Percentiles rank a stretch among this genome's conserved stretches.
phyloP scores from a whole-genome alignment of 2,329 filamentous ascomycete genomes.

The Clonostachys rosea region DNA sequence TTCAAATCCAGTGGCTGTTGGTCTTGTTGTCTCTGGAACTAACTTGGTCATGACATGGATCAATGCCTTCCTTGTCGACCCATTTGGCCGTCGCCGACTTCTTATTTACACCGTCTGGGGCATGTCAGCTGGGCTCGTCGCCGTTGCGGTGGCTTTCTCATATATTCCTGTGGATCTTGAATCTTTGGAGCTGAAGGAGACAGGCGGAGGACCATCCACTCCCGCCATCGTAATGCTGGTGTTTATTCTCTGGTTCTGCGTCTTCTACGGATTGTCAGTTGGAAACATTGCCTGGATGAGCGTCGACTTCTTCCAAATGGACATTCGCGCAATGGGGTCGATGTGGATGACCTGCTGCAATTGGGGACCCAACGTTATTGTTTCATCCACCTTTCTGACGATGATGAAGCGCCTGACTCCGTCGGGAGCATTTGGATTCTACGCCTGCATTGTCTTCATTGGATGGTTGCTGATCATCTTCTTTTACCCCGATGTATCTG shows the following conservation, averaged over 20 bases:
- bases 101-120: slow-evolving; percentile 34
- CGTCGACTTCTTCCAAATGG: slow-evolving; percentile 38
- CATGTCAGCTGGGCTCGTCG: slow-evolving; percentile 34
- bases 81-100: slow-evolving; percentile 36
- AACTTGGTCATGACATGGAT: slow-evolving; percentile 45
- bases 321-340: slow-evolving; percentile 40
- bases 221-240: slow-evolving; percentile 17
- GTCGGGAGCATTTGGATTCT: slow-evolving; percentile 45
- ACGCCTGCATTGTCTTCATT: slow-evolving; percentile 40
- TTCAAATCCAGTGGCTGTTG: slow-evolving; percentile 40
- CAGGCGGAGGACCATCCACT: slow-evolving; percentile 14
- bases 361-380: slow-evolving; percentile 43
- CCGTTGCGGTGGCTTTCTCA: slow-evolving; percentile 27
- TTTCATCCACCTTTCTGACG: slow-evolving; percentile 39
- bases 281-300: slow-evolving; percentile 41
- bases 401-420: slow-evolving; percentile 42
- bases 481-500: slow-evolving; percentile 49
- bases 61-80: slow-evolving; percentile 39
- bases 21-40: slow-evolving; percentile 33
- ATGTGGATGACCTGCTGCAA: slow-evolving; percentile 41
- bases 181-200: slow-evolving; percentile 30
- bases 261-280: slow-evolving; percentile 27
- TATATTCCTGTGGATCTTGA: slow-evolving; percentile 31
- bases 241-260: slow-evolving; percentile 37
- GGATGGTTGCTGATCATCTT: slow-evolving; percentile 35